Conservation (phyloP, 768 basidiomycete genomes). For the Suillus ampliporus region DNA sequence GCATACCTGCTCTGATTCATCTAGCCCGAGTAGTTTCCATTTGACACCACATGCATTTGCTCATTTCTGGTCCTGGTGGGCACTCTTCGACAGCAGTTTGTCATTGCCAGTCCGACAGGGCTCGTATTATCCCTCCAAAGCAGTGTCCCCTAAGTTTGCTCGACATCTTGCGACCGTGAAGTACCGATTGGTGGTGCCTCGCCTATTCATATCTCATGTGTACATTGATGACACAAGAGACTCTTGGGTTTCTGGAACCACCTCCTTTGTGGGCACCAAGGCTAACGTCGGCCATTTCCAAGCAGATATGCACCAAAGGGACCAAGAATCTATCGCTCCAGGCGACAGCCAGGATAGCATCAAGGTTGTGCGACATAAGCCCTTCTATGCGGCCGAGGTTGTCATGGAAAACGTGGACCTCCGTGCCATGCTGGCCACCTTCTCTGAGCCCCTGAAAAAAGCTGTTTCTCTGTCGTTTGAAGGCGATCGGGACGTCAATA, state of each 20-base stretch:
- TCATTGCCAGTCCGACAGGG: slow-evolving; percentile 90
- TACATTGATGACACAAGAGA: slow-evolving; percentile 83
- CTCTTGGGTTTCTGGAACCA: slow-evolving; percentile 81
- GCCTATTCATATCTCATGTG: slow-evolving; percentile 83
- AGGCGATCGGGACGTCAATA: slow-evolving; percentile 49
- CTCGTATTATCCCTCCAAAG: slow-evolving; percentile 72
- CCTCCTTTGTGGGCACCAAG: slow-evolving; percentile 85
- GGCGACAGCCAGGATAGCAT: slow-evolving; percentile 62
- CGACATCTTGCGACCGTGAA: slow-evolving; percentile 90
- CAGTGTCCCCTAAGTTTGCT: slow-evolving; percentile 84
- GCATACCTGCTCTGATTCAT: slow-evolving; percentile 21
- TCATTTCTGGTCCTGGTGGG: slow-evolving; percentile 94
- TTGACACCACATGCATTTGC: slow-evolving; percentile 84
- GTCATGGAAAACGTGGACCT: slow-evolving; percentile 78
- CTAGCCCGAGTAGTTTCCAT: slow-evolving; percentile 73
- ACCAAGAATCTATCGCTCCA: slow-evolving; percentile 72
- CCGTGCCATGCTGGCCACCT: slow-evolving; percentile 78
- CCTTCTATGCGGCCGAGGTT: slow-evolving; percentile 88
- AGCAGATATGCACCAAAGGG: slow-evolving; percentile 91
- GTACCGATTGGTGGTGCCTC: slow-evolving; percentile 80
- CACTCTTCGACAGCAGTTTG: slow-evolving; percentile 76
- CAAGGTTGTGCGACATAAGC: slow-evolving; percentile 73
- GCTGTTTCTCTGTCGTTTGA: slow-evolving; percentile 53
- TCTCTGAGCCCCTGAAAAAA: slow-evolving; percentile 73
- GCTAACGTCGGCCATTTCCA: slow-evolving; percentile 80